Conservation (phyloP, 2,329 filamentous ascomycete genomes). For the Colletotrichum sp. region DNA sequence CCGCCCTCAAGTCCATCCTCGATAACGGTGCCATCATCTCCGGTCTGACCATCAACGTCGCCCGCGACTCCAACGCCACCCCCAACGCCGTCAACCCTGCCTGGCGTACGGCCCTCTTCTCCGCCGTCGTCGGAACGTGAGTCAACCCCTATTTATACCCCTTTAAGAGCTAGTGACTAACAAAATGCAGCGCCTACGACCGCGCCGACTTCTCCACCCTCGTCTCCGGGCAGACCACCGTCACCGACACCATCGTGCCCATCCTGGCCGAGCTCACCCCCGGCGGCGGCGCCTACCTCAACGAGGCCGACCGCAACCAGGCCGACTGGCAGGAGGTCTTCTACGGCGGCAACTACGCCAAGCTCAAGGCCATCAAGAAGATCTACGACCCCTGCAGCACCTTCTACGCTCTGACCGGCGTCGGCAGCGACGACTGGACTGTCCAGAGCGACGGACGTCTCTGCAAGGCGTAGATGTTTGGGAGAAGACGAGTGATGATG, state of each 20-base stretch:
- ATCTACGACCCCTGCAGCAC: constrained; percentile 50
- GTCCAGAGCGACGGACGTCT: constrained; percentile 28
- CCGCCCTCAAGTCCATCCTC: background rate
- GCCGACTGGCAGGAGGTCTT: constrained; percentile 48
- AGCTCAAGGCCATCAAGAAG: constrained; percentile 49
- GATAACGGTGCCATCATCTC: constrained; percentile 5
- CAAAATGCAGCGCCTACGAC: background rate
- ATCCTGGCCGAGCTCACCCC: constrained; percentile 31
- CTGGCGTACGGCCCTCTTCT: constrained; percentile 23
- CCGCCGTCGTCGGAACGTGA: constrained; percentile 17
- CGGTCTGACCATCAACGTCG: constrained; percentile 10
- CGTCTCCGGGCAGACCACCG: background rate
- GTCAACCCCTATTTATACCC: background rate
- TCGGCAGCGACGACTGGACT: constrained; percentile 57
- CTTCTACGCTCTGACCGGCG: constrained; percentile 53
- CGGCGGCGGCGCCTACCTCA: constrained; percentile 51
- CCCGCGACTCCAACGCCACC: background rate
- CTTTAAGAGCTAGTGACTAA: background rate
- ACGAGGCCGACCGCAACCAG: constrained; percentile 56
- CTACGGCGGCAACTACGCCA: constrained; percentile 50
- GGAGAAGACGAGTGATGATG: background rate
- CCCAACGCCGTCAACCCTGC: constrained; percentile 26
- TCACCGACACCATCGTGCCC: constrained; percentile 8
- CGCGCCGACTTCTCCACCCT: constrained; percentile 11
- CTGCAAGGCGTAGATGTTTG: constrained; percentile 2